Percentiles rank a stretch among this genome's conserved stretches.
Evolutionary conservation across 768 basidiomycete genomes (phyloP).

Genomic region (Hirschioporus abietinus): DNA sequence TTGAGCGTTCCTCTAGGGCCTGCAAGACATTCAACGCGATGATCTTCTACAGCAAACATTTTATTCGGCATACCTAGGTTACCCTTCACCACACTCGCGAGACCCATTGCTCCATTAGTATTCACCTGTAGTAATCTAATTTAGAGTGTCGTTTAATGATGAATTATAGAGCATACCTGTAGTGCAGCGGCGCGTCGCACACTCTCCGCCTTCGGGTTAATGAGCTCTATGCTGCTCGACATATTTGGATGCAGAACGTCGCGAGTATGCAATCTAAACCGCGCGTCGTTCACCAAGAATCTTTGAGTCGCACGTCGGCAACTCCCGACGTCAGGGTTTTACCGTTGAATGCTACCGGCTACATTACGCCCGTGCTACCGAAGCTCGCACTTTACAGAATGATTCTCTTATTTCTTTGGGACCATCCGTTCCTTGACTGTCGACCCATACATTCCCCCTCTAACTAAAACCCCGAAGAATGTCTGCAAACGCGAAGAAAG

Average conservation of each 20-base stretch:
- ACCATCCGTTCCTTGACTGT: neutral
- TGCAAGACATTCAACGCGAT: constrained; percentile 25
- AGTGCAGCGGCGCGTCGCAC: constrained; percentile 85
- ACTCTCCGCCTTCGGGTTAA: constrained; percentile 96
- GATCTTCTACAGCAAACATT: constrained; percentile 9
- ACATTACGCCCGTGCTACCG: neutral
- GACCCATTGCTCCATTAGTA: constrained; percentile 91
- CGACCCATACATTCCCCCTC: neutral
- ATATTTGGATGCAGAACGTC: constrained; percentile 23
- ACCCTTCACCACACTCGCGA: constrained; percentile 94
- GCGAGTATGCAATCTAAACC: neutral
- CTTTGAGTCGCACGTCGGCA: neutral
- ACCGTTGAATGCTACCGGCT: neutral
- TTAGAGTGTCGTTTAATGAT: constrained; percentile 15
- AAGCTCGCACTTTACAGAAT: neutral
- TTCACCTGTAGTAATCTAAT: constrained; percentile 56
- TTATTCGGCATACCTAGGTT: constrained; percentile 70
- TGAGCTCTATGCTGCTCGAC: constrained; percentile 85
- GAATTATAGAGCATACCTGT: constrained; percentile 51
- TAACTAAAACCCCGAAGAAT: neutral
- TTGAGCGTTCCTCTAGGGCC: constrained; percentile 97
- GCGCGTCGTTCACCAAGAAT: neutral
- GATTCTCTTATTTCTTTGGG: neutral
- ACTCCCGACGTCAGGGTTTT: neutral
- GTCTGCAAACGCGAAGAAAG: neutral